Conservation (phyloP, 2,329 filamentous ascomycete species). For the Conoideocrella luteorostrata region DNA sequence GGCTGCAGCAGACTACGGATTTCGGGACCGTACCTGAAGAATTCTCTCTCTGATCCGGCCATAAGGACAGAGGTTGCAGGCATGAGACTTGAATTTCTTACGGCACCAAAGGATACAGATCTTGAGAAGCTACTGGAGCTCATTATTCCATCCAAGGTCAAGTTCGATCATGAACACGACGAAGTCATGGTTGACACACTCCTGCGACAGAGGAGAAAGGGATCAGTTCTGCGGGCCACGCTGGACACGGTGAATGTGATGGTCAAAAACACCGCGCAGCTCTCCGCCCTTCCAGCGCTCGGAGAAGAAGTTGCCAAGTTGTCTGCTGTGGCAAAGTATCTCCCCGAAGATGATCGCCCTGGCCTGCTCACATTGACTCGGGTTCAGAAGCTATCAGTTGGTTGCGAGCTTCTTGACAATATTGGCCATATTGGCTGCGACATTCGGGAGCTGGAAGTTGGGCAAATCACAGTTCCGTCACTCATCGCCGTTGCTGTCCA, state of each 20-base stretch:
- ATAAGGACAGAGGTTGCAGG: constrained; percentile 57
- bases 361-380: constrained; percentile 71
- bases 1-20: constrained; percentile 71
- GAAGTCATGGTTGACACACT: constrained; percentile 94
- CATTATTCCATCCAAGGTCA: constrained; percentile 85
- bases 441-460: constrained; percentile 60
- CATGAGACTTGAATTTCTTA: constrained; percentile 66
- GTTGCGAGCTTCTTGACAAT: constrained; percentile 58
- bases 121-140: constrained; percentile 76
- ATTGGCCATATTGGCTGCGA: constrained; percentile 59
- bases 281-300: constrained; percentile 63
- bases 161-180: constrained; percentile 77
- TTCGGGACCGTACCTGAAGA: constrained; percentile 59
- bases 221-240: constrained; percentile 68
- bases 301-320: constrained; percentile 75
- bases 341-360: constrained; percentile 91
- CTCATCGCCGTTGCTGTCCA: constrained; percentile 73
- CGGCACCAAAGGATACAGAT: constrained; percentile 69
- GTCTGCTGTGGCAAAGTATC: constrained; percentile 84
- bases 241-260: constrained; percentile 58
- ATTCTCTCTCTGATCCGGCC: constrained; percentile 49
- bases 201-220: constrained; percentile 77
- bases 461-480: constrained; percentile 78
- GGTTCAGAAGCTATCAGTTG: constrained; percentile 56
- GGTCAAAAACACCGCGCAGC: constrained; percentile 56